A percentile compares a stretch with the other conserved stretches of the same genome.
These are phyloP conservation scores for Pouteria glomerata DNA, from an alignment of 148 eudicot species.

Conservation along the genomic window DNA sequence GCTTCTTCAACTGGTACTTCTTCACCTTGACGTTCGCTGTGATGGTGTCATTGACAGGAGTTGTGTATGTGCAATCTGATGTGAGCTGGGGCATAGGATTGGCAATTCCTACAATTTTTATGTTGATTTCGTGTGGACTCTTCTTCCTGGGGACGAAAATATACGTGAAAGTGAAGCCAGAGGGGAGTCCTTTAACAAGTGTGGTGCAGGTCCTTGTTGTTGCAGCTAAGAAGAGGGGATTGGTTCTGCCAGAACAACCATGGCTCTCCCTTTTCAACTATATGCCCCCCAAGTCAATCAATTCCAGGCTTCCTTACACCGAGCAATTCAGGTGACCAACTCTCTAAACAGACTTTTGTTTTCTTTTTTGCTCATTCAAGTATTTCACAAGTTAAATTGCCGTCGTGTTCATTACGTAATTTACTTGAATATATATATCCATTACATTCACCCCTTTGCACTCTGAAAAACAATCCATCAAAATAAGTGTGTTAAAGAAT, in stretches of 20 bases:
- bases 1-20: constrained; percentile 95
- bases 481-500: too few species aligned
- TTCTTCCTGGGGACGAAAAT: constrained; percentile 58
- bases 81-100: constrained; percentile 80
- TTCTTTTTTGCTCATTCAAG: not conserved
- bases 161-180: constrained; percentile 71
- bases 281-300: constrained; percentile 48
- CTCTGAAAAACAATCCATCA: too few species aligned
- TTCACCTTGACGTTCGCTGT: constrained; percentile 80
- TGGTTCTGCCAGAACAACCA: constrained; percentile 34
- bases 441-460: too few species aligned
- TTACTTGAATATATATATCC: too few species aligned
- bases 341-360: not conserved
- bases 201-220: constrained; percentile 58
- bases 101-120: constrained; percentile 61
- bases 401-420: too few species aligned
- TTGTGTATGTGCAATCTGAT: constrained; percentile 72
- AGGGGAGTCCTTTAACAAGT: constrained; percentile 66
- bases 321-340: constrained; percentile 66
- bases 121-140: constrained; percentile 48
- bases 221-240: constrained; percentile 53
- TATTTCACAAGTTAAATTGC: not conserved
- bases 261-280: constrained; percentile 33
- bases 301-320: constrained; percentile 57
- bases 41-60: constrained; percentile 60